A percentile compares a stretch with the other conserved stretches of the same genome.
Conservation (phyloP, 140 eudicot genomes). For the Flaveria floridana region DNA sequence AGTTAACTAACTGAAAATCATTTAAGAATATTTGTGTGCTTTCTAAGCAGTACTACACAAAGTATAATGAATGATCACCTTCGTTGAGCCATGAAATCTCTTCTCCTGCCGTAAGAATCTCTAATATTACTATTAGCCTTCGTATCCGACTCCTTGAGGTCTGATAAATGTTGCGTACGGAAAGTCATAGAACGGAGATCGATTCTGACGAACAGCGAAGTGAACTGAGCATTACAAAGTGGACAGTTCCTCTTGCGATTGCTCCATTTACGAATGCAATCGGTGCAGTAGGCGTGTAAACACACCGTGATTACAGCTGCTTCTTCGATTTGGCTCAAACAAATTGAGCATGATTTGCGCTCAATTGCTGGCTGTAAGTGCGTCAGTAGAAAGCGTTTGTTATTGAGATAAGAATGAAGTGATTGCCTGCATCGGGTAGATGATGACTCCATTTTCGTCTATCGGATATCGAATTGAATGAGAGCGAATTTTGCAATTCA, state of each 20-base stretch:
- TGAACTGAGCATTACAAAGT: conserved; percentile 57
- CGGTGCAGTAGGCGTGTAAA: conserved; percentile 64
- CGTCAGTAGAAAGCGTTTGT: conserved; percentile 24
- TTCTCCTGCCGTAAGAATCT: conserved; percentile 13
- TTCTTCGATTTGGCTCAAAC: conserved; percentile 40
- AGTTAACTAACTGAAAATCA: too few species aligned
- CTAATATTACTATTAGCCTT: background rate
- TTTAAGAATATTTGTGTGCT: too few species aligned
- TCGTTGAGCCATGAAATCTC: conserved; percentile 30
- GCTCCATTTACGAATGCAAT: conserved; percentile 68
- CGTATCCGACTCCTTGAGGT: conserved; percentile 21
- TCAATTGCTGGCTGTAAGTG: conserved; percentile 38
- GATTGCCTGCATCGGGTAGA: conserved; percentile 26
- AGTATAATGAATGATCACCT: conserved; percentile 32
- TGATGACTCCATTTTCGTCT: conserved; percentile 31
- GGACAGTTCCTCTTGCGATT: conserved; percentile 60
- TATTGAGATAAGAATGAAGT: background rate
- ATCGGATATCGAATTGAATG: background rate
- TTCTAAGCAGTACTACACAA: too few species aligned
- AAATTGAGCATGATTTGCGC: conserved; percentile 56
- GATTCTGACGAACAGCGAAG: conserved; percentile 43
- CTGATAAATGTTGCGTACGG: conserved; percentile 35
- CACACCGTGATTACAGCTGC: conserved; percentile 55
- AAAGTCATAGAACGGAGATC: conserved; percentile 35
- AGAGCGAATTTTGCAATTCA: background rate